Evolutionary conservation across 2,329 filamentous ascomycete species (phyloP), one percentile per base, ranked within the genome.

Genomic region (Aureobasidium lini): DNA sequence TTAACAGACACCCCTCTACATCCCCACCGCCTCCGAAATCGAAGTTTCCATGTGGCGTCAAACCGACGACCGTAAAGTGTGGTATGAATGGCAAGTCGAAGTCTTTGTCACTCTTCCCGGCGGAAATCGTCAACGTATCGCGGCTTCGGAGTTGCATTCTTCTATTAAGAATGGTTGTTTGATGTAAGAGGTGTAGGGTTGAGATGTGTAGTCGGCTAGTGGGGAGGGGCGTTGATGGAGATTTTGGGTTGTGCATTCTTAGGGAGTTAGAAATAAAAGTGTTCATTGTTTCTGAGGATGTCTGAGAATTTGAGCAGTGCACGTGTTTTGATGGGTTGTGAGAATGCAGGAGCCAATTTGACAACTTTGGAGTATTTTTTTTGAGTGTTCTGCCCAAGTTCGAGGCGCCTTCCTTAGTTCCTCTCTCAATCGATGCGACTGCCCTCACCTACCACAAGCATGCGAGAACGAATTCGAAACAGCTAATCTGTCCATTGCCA

Each of bases 1-100:
- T 2, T n/a, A 9, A 40, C 65, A 95, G 91, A 85, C 84, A 66
- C 93, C 94, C 0, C 79, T 99, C 13, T 88, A 90, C 69, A 84
- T 95, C 65, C 93, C 94, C 0, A 88, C 90, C 60, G 85, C 90
- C 64, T 86, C 88, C 0, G 90, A 96, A 72, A 79, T 97, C 4
- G 88, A 95, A 65, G 85, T 96, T 39, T 94, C 86, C 70, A 96
- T 99, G 85, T 96, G 91, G 89, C 84, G 94, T 53, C 89, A 95
- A 74, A 97, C 94, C 0, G 93, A 99, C 69, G 90, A 96, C 70
- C 84, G 88, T 39, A 95, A 89, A 72, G 94, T 99, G 7, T 99
- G 94, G 95, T 99, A 99, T 72, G 94, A 99, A 72, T 99, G 94
- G 94, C 80, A 94, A 62, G 86, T 96, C 2, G 94, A 97, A 72